Percentiles rank a stretch among this genome's conserved stretches.
Conservation (phyloP, 1,284 basidiomycete genomes). For the Chalciporus sp. region DNA sequence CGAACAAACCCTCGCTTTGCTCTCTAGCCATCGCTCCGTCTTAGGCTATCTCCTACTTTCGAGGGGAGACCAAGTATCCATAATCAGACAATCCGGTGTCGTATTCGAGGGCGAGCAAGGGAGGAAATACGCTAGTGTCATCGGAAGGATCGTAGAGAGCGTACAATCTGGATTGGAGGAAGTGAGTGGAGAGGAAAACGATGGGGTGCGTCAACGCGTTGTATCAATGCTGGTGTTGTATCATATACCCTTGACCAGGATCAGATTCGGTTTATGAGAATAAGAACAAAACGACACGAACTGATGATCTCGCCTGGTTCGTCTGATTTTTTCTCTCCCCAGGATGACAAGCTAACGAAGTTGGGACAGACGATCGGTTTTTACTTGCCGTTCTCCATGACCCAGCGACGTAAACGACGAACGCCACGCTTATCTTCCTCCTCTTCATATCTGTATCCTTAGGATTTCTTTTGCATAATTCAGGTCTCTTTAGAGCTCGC, state of each 20-base stretch:
- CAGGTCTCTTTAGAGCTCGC: not conserved
- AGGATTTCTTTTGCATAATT: conserved; percentile 12
- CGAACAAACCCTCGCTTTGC: conserved; percentile 74
- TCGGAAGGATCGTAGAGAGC: conserved; percentile 79
- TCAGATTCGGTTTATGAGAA: conserved; percentile 85
- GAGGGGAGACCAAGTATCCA: conserved; percentile 61
- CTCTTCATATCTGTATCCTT: conserved; percentile 18
- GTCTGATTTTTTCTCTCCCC: conserved; percentile 28
- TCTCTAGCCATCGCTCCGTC: conserved; percentile 83
- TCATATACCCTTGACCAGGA: conserved; percentile 53
- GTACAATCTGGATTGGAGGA: conserved; percentile 76
- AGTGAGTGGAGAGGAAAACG: conserved; percentile 57
- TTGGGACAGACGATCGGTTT: conserved; percentile 71
- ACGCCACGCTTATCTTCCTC: not conserved
- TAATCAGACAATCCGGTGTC: conserved; percentile 82
- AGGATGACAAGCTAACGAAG: not conserved
- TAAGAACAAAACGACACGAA: conserved; percentile 89
- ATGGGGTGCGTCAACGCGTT: conserved; percentile 47
- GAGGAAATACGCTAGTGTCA: conserved; percentile 73
- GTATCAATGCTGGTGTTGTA: not conserved
- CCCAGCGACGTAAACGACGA: conserved; percentile 45
- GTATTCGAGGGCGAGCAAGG: conserved; percentile 90
- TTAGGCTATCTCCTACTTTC: conserved; percentile 87
- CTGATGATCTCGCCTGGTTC: conserved; percentile 92
- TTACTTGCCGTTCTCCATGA: conserved; percentile 86